Evolutionary conservation across 2,329 filamentous ascomycete species (phyloP).

Genomic region (Ophiostoma quercus): DNA sequence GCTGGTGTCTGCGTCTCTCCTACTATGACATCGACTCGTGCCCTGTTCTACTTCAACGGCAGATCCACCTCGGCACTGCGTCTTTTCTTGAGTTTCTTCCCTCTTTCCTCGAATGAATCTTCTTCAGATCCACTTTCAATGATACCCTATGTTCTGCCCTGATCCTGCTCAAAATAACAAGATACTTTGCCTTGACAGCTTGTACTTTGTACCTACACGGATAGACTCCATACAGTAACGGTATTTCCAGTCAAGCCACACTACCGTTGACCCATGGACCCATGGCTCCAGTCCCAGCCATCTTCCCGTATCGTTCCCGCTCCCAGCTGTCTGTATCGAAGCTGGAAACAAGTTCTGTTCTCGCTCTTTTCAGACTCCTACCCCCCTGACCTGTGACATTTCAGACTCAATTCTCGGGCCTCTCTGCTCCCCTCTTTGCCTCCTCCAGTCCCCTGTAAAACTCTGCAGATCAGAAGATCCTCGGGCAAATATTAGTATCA

Average conservation of each 20-base stretch:
- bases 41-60: background rate
- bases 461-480: conserved; percentile 12
- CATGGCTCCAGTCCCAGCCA: background rate
- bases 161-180: conserved; percentile 2
- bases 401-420: background rate
- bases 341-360: background rate
- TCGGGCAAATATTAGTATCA: background rate
- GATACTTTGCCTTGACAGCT: background rate
- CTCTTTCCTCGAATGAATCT: too few relatives aligned
- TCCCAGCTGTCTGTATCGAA: background rate
- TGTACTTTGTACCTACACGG: background rate
- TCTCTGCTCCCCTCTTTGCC: background rate
- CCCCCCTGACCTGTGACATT: too few relatives aligned
- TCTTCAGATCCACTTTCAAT: background rate
- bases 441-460: background rate
- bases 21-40: background rate
- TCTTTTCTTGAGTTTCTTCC: background rate
- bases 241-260: background rate
- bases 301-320: background rate
- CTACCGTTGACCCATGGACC: background rate
- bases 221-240: background rate
- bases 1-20: background rate
- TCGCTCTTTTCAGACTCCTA: background rate
- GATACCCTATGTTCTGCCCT: background rate
- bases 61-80: background rate